Evolutionary conservation across 2,329 filamentous ascomycete genomes (phyloP).

Genomic region (Aspergillus niger): DNA sequence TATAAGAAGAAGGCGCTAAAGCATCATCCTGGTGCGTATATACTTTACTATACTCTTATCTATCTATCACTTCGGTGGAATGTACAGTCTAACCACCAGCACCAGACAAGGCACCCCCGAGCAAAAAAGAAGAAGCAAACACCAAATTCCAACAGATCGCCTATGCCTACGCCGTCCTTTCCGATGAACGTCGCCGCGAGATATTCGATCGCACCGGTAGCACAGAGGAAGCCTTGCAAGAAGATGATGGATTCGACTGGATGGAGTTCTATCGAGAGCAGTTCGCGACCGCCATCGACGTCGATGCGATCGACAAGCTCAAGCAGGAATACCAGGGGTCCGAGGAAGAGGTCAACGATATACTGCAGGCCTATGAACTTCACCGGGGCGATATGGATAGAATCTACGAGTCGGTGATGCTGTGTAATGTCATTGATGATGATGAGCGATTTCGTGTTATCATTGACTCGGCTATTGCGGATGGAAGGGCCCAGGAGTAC

Average conservation of each 20-base stretch:
- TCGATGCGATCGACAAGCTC: slow-evolving; percentile 74
- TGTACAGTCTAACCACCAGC: slow-evolving; percentile 18
- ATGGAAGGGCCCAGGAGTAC: slow-evolving; percentile 67
- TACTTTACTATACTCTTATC: not conserved
- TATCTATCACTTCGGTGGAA: too few species aligned
- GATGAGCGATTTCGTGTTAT: slow-evolving; percentile 81
- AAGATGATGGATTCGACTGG: slow-evolving; percentile 84
- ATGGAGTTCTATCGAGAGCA: slow-evolving; percentile 83
- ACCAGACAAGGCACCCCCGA: slow-evolving; percentile 72
- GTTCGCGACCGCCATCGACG: slow-evolving; percentile 73
- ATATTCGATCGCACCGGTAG: slow-evolving; percentile 90
- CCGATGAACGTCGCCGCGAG: slow-evolving; percentile 74
- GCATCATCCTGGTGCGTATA: slow-evolving; percentile 74
- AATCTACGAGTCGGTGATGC: slow-evolving; percentile 82
- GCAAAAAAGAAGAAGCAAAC: slow-evolving; percentile 72
- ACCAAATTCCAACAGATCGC: slow-evolving; percentile 85
- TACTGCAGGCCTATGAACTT: slow-evolving; percentile 74
- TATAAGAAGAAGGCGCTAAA: slow-evolving; percentile 90
- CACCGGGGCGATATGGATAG: slow-evolving; percentile 72
- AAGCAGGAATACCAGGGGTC: slow-evolving; percentile 78
- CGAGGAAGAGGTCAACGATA: slow-evolving; percentile 77
- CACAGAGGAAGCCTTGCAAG: slow-evolving; percentile 75
- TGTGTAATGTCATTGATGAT: slow-evolving; percentile 79
- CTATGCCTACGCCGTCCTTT: slow-evolving; percentile 91
- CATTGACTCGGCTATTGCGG: slow-evolving; percentile 77